Base-by-base conservation (phyloP, 2,329 filamentous ascomycete genomes). In the Apiospora marii region DNA sequence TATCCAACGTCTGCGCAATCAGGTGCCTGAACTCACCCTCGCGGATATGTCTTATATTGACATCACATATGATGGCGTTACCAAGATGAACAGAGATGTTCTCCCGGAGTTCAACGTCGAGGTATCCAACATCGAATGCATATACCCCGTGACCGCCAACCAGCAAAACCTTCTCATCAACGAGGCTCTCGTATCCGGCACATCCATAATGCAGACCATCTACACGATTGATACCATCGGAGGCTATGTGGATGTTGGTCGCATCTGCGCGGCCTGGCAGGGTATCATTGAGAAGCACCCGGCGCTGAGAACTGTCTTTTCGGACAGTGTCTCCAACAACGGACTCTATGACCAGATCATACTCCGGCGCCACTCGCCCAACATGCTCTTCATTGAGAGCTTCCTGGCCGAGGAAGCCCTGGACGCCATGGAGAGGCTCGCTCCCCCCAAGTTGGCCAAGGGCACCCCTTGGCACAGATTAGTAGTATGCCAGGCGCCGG, bases 321-420 rank as follows among this genome's bases (percentile, higher is more conserved):
- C 84, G 61, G 86, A 87, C 67, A 87, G 86, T 46, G 81, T 87
- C 16, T 84, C 85, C 14, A 82, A 84, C 49, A 82, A 85, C 7
- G 85, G 86, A 0, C 78, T 89, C 0, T 89, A 85, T 72, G 86
- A 89, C 72, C 86, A 85, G 75, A 82, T 89, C 14, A 79, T 89
- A 7, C 77, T 89, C 2, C 82, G 83, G 12, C 83, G 82, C 67
- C 81, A 83, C 22, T 88, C 86, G 0, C 86, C 87, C 0, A 84
- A 82, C 48, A 88, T 89, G 84, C 80, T 89, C 5, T 89, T 89
- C 70, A 83, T 89, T 64, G 87, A 89, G 70, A 84, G 84, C 1
- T 80, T 80, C 0, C 76, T 82, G 68, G 73, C 82, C 71, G 78
- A 84, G 75, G 77, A 86, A 75, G 78, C 83, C 72, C 74, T 84